Base-by-base conservation (phyloP, 805 yeast genomes). In the Ascoidea rubescens region DNA sequence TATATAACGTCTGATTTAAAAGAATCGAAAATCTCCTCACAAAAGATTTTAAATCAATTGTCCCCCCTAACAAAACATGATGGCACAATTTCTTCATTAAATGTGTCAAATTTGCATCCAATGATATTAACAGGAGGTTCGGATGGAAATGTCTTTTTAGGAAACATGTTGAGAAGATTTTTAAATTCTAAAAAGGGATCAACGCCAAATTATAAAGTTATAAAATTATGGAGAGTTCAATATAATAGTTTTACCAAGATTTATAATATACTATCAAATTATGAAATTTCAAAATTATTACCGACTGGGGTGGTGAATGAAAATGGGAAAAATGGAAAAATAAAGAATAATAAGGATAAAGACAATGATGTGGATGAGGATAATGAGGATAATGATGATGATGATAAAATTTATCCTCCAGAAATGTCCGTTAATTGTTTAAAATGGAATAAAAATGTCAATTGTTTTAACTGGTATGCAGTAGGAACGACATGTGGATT, bases 361-460 rank as follows among this genome's bases (percentile, higher is more conserved):
- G 10, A 48, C 7, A 31, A n/a, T 30, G 54, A 52, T 28, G 54
- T 50, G 6, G 43, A 50, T 14, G 37, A 5, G 17, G 50, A 52
- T 17, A 37, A 45, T 16, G 44, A 33, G 2, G 17, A 50, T 21
- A 17, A 37, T 43, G 50, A 21, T n/a, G 33, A 46, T 53, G 66
- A 56, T 31, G 64, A 53, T 54, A 67, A 55, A 57, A 64, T 75
- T 4, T 72, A 72, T 50, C 80, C 87, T 1, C 70, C 74, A 4
- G 74, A 75, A 12, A 71, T 80, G 1, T 63, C 69, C 14, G 65
- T 84, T 5, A 71, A 79, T 0, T 57, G 75, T 1, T 50, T 77
- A 1, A 73, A 73, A 30, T 85, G 91, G 93, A 76, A 75, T 61
- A 82, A 77, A 52, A 71, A 68, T 50, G 48, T 61, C 3, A 48